Percentiles rank a stretch among this genome's conserved stretches.
These are phyloP conservation scores for Fusarium palustre DNA, from an alignment of 2,329 filamentous ascomycete species.

Conservation along the genomic window DNA sequence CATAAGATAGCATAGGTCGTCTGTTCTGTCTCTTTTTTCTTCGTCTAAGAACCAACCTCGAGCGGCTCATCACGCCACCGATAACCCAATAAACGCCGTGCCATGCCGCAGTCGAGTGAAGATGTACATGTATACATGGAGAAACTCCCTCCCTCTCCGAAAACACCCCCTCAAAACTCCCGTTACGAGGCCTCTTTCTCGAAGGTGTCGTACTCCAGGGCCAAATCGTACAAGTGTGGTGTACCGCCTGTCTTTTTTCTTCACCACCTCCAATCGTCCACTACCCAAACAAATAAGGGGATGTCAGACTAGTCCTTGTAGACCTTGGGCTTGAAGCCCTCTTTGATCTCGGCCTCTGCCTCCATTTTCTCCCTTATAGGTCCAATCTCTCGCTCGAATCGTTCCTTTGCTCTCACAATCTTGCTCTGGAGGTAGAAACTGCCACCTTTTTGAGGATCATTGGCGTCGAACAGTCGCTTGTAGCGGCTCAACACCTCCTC, in stretches of 20 bases:
- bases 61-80: conserved; percentile 47
- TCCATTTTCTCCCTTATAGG: conserved; percentile 77
- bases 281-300: not conserved
- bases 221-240: conserved; percentile 41
- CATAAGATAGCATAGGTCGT: conserved; percentile 45
- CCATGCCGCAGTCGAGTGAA: conserved; percentile 67
- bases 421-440: conserved; percentile 99
- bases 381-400: conserved; percentile 87
- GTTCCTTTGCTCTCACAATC: conserved; percentile 87
- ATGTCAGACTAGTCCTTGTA: conserved; percentile 78
- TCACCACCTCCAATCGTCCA: not conserved
- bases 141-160: conserved; percentile 32
- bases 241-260: conserved; percentile 9
- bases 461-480: conserved; percentile 93
- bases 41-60: conserved; percentile 50
- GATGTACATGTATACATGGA: conserved; percentile 59
- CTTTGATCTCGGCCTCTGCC: conserved; percentile 80
- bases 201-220: not conserved
- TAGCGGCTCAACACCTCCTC: conserved; percentile 86
- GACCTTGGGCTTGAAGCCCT: conserved; percentile 94
- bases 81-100: conserved; percentile 60
- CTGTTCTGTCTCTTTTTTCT: conserved; percentile 44
- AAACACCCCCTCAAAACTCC: conserved; percentile 33
- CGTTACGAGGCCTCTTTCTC: conserved; percentile 4
- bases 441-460: conserved; percentile 94